phyloP scores from a whole-genome alignment of 805 yeast species.

The Sungouiella blattae region DNA sequence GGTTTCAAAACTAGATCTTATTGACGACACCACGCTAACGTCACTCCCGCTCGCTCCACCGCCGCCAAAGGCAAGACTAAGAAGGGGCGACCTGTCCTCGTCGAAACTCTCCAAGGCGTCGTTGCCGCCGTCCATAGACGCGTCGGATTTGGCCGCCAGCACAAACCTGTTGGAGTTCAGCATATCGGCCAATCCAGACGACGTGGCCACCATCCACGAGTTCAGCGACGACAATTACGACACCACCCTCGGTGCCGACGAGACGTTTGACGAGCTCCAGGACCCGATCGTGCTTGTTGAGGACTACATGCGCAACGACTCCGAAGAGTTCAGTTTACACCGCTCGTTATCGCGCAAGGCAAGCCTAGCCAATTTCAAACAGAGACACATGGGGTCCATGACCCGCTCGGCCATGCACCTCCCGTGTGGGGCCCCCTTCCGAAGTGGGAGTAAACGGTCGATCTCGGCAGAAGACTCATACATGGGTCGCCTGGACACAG shows the following conservation, averaged over 20 bases:
- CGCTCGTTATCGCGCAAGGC: slow-evolving; percentile 23
- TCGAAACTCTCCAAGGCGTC: not conserved
- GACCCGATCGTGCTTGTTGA: slow-evolving; percentile 51
- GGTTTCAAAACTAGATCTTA: slow-evolving; percentile 44
- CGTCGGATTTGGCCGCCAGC: too few relatives aligned
- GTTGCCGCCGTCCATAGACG: not conserved
- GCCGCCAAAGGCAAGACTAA: slow-evolving; percentile 15
- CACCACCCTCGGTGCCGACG: slow-evolving; percentile 3
- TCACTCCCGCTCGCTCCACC: slow-evolving; percentile 56
- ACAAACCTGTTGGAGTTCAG: not conserved
- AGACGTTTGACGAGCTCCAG: slow-evolving; percentile 21
- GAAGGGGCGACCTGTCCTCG: slow-evolving; percentile 6
- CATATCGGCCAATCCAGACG: not conserved
- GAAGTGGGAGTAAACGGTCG: not conserved
- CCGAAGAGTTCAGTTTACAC: slow-evolving; percentile 6
- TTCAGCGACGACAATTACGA: not conserved
- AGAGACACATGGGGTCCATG: slow-evolving; percentile 4
- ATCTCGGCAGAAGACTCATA: not conserved
- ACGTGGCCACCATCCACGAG: not conserved
- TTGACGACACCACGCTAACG: slow-evolving; percentile 47
- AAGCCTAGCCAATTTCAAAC: slow-evolving; percentile 39
- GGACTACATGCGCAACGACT: slow-evolving; percentile 41
- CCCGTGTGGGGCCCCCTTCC: not conserved
- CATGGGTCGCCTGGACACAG: slow-evolving; percentile 6
- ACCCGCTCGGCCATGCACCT: not conserved